Evolutionary conservation across 805 yeast species (phyloP), one percentile per base, ranked within the genome.

Genomic region (Spathaspora arborariae): DNA sequence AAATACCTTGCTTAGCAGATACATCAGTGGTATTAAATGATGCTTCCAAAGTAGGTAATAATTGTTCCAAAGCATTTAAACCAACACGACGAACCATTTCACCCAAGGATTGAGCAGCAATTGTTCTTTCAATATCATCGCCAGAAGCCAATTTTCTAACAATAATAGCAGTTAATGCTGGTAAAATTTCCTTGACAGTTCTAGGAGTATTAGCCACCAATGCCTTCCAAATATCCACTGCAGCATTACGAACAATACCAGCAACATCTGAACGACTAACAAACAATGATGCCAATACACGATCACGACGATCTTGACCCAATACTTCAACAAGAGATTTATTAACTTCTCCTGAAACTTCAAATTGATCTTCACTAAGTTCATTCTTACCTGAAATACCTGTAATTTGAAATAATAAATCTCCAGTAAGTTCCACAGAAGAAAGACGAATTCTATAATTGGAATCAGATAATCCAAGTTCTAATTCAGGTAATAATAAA

Each of bases 211-310:
- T 94, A 41, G 96, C 87, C 44, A 94, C 97, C 60, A 94, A 74
- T 0, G 96, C 89, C 69, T 91, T 91, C 99, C 99, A 94, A 41
- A 94, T 89, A 57, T 94, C 97, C 49, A 88, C 81, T 10, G 98
- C 84, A 20, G 96, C 87, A 53, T 82, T 82, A 57, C 99, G 83
- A 21, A 94, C 99, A 54, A 83, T 76, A 55, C 88, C 88, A 34
- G 94, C 80, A 35, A 83, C 80, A 72, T 94, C 99, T 11, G 96
- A 88, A 65, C 99, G 90, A 65, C 97, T 91, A 27, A 94, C 82
- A 65, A 90, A 94, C 55, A 94, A 72, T n/a, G 91, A 75, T 1
- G 97, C 80, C 56, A 94, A 72, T 35, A 94, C 78, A 48, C 89
- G 81, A 63, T 90, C 96, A 60, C 97, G 85, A 61, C 96, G 87